A percentile compares a stretch with the other conserved stretches of the same genome.
Conservation (phyloP, 1,284 basidiomycete genomes). For the Ceratobasidium theobromae region DNA sequence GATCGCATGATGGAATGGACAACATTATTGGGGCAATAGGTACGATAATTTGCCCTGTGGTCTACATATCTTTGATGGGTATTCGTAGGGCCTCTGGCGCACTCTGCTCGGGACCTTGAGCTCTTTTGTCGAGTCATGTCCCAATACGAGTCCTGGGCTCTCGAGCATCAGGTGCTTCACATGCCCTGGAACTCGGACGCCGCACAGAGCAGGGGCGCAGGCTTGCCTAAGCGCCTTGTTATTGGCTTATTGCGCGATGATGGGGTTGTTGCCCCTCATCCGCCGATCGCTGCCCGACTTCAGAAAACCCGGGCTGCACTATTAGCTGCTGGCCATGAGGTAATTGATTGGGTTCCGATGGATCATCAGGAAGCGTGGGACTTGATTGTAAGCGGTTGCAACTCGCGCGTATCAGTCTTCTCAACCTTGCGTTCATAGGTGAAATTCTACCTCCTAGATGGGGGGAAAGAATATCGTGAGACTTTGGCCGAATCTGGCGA, state of each 20-base stretch:
- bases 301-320: slow-evolving; percentile 46
- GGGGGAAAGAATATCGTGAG: slow-evolving; percentile 51
- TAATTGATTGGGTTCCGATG: slow-evolving; percentile 53
- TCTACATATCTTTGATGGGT: slow-evolving; percentile 45
- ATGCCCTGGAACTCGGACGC: slow-evolving; percentile 55
- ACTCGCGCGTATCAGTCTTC: slow-evolving; percentile 23
- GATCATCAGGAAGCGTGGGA: slow-evolving; percentile 54
- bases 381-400: slow-evolving; percentile 48
- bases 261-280: slow-evolving; percentile 56
- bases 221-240: slow-evolving; percentile 50
- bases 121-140: slow-evolving; percentile 57
- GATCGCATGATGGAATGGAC: slow-evolving; percentile 58
- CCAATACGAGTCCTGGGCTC: slow-evolving; percentile 54
- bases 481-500: slow-evolving; percentile 46
- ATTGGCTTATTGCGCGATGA: slow-evolving; percentile 60
- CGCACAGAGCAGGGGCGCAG: slow-evolving; percentile 44
- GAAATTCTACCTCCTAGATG: slow-evolving; percentile 55
- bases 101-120: slow-evolving; percentile 54
- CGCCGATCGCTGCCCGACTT: slow-evolving; percentile 53
- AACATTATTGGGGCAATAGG: slow-evolving; percentile 40
- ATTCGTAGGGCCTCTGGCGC: slow-evolving; percentile 56
- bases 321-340: slow-evolving; percentile 55
- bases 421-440: slow-evolving; percentile 40
- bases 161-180: slow-evolving; percentile 55
- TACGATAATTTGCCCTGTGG: slow-evolving; percentile 9